Base-by-base conservation (phyloP, 805 yeast species). In the Wickerhamiella azymoides region DNA sequence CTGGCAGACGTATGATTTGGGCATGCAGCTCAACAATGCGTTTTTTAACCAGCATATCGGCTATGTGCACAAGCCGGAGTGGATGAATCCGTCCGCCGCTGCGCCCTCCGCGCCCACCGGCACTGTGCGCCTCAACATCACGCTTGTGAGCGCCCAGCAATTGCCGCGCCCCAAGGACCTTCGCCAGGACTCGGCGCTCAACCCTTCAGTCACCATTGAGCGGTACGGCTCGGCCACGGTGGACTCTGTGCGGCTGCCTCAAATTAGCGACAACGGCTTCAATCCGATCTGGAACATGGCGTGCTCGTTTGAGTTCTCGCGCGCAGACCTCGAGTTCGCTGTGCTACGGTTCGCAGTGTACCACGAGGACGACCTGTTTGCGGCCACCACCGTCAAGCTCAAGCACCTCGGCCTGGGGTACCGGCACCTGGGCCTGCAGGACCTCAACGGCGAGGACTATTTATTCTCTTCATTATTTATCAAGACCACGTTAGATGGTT, bases 1-100 rank as follows among this genome's bases (percentile, higher is more conserved):
- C 58, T 89, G 96, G 96, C 98, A 89, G 62, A 80, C 92, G 0
- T 80, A 76, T 58, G 98, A 92, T 57, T 48, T 77, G 14, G 96
- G 96, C 0, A 89, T 88, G 58, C 95, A 86, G 57, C 56, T 92
- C 10, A 88, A 86, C 59, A 82, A 82, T 50, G 84, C 3, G 65
- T 86, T 72, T 85, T 89, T 61, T 75, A 74, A 43, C 61, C 71
- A 44, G 9, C 48, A 48, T 2, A 44, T 13, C 0, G 99, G 99
- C 0, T 92, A 84, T 57, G 76, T 81, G 7, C 63, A 84, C 40
- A 92, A 92, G 56, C 96, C 96, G 0, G 2, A 58, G 59, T 45
- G 40, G 49, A 35, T 52, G 47, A 49, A 49, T 2, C 69, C 25
- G 44, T 58, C n/a, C 25, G 32, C 21, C 2, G 36, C 16, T n/a